Evolutionary conservation across 1,139 yeast genomes (phyloP).

Genomic region (Meyerozyma sp.): DNA sequence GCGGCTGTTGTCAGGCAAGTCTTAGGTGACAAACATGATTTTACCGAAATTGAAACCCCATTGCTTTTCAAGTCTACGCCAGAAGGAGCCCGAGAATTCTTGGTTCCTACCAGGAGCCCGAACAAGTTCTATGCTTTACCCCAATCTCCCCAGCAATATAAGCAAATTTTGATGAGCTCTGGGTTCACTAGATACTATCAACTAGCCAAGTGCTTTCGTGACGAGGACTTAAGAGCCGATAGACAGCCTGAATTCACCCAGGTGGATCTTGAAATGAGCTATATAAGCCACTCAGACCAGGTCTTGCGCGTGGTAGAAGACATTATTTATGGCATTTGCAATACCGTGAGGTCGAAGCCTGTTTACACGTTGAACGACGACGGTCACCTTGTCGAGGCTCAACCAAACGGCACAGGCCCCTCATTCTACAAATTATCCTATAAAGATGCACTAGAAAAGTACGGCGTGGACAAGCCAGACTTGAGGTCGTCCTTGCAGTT

Average conservation of each 20-base stretch:
- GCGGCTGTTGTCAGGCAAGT: slow-evolving; percentile 49
- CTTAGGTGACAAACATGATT: slow-evolving; percentile 42
- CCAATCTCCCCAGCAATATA: slow-evolving; percentile 96
- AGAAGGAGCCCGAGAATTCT: slow-evolving; percentile 94
- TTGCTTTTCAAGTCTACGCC: slow-evolving; percentile 91
- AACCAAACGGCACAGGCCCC: slow-evolving; percentile 11
- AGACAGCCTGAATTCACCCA: slow-evolving; percentile 98
- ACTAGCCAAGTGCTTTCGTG: slow-evolving; percentile 89
- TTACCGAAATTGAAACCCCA: slow-evolving; percentile 91
- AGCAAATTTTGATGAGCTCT: slow-evolving; percentile 89
- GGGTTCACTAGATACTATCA: slow-evolving; percentile 86
- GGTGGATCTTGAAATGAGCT: slow-evolving; percentile 90
- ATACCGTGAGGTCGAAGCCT: slow-evolving; percentile 32
- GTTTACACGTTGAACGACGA: slow-evolving; percentile 26
- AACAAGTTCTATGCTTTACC: slow-evolving; percentile 81
- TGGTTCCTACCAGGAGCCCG: slow-evolving; percentile 78
- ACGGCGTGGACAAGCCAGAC: slow-evolving; percentile 96
- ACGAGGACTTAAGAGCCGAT: slow-evolving; percentile 90
- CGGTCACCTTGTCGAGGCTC: slow-evolving; percentile 19
- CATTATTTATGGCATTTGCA: slow-evolving; percentile 55
- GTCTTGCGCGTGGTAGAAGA: slow-evolving; percentile 64
- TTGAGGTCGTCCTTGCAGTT: slow-evolving; percentile 59
- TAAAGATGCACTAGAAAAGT: slow-evolving; percentile 60
- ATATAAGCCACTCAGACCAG: slow-evolving; percentile 58
- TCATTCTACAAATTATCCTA: slow-evolving; percentile 50